phyloP scores from a whole-genome alignment of 2,329 filamentous ascomycete species.

The Calonectria honghensis region DNA sequence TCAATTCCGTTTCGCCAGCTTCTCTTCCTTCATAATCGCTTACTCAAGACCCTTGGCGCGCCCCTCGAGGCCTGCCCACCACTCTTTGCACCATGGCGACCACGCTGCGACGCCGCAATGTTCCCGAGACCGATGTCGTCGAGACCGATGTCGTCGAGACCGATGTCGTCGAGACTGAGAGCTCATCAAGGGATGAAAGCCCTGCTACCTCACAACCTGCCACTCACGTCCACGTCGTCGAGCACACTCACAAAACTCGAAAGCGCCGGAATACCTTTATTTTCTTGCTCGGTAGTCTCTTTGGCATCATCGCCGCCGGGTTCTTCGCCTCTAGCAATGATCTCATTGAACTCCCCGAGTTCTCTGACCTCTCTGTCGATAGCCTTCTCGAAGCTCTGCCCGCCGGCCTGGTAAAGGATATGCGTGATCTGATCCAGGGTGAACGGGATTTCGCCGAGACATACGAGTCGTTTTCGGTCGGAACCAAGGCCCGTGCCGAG shows the following conservation, averaged over 20 bases:
- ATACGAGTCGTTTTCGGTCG: constrained; percentile 96
- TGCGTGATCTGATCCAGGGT: constrained; percentile 88
- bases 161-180: constrained; percentile 48
- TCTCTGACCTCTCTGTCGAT: constrained; percentile 87
- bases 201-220: constrained; percentile 51
- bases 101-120: constrained; percentile 59
- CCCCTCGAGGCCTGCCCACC: constrained; percentile 46
- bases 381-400: constrained; percentile 91
- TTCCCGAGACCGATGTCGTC: no score
- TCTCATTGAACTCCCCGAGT: constrained; percentile 85
- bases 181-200: constrained; percentile 54
- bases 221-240: constrained; percentile 65
- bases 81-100: constrained; percentile 55
- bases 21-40: constrained; percentile 37
- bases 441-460: constrained; percentile 88
- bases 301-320: constrained; percentile 89
- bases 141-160: constrained; percentile 47
- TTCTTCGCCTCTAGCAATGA: constrained; percentile 94
- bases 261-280: constrained; percentile 88
- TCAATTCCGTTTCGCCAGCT: constrained; percentile 22
- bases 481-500: constrained; percentile 86
- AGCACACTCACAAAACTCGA: constrained; percentile 69
- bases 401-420: constrained; percentile 88
- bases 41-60: constrained; percentile 34
- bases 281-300: constrained; percentile 91